Percentiles rank a stretch among this genome's conserved stretches.
These are phyloP conservation scores for Stagonosporopsis tanaceti DNA, from an alignment of 2,329 filamentous ascomycete genomes.

Conservation along the genomic window DNA sequence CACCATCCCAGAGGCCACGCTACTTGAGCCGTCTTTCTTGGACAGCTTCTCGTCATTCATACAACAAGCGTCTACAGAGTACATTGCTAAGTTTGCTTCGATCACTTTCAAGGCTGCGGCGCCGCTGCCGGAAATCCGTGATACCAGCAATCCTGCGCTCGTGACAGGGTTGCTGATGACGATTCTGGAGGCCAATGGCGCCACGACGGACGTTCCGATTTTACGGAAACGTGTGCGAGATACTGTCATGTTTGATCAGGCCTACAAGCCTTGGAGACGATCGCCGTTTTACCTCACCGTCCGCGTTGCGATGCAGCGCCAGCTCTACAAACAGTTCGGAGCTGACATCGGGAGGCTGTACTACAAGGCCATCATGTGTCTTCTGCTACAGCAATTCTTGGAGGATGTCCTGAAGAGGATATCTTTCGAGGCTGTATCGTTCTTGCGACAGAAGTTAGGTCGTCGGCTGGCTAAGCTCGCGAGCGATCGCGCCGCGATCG, in stretches of 20 bases:
- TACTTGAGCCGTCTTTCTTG: conserved; percentile 56
- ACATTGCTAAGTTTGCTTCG: conserved; percentile 62
- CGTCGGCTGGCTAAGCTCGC: conserved; percentile 67
- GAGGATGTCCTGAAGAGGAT: conserved; percentile 45
- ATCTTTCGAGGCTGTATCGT: conserved; percentile 48
- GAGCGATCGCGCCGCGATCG: conserved; percentile 36
- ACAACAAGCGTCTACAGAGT: conserved; percentile 63
- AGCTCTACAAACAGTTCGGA: conserved; percentile 55
- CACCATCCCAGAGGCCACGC: conserved; percentile 53
- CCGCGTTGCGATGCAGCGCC: conserved; percentile 64
- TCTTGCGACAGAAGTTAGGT: conserved; percentile 63
- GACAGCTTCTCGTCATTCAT: conserved; percentile 61
- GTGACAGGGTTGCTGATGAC: conserved; percentile 68
- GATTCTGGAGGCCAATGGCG: conserved; percentile 64
- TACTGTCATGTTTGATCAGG: conserved; percentile 63
- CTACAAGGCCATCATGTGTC: conserved; percentile 67
- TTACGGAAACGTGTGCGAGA: conserved; percentile 69
- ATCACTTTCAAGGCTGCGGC: conserved; percentile 61
- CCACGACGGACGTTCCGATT: conserved; percentile 40
- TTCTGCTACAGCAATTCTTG: conserved; percentile 59
- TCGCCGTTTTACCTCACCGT: conserved; percentile 69
- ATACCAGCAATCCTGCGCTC: conserved; percentile 65
- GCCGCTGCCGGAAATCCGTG: conserved; percentile 61
- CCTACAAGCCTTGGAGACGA: conserved; percentile 67
- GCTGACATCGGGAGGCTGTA: conserved; percentile 54